phyloP scores from a whole-genome alignment of 768 basidiomycete genomes.

The Pleurotus eryngii region DNA sequence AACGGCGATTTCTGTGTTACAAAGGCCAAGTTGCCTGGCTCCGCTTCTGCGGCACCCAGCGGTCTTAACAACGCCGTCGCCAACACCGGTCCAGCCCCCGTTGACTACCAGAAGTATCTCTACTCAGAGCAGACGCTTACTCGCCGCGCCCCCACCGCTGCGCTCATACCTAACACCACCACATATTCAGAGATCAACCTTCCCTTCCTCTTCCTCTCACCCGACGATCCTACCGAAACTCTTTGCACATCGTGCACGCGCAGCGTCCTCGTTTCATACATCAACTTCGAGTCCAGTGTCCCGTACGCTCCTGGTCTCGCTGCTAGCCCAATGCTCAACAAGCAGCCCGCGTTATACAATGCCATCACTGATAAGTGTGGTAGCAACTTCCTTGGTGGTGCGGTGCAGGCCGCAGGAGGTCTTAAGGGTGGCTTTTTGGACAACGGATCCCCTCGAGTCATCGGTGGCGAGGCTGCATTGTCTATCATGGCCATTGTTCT shows the following conservation, averaged over 20 bases:
- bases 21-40: constrained; percentile 14
- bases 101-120: constrained; percentile 4
- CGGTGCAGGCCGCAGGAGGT: constrained; percentile 67
- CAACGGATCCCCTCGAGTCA: constrained; percentile 17
- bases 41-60: neutral
- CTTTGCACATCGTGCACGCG: constrained; percentile 87
- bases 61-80: constrained; percentile 2
- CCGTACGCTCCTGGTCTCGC: constrained; percentile 77
- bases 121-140: neutral
- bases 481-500: neutral
- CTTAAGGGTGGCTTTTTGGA: constrained; percentile 35
- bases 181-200: constrained; percentile 60
- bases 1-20: constrained; percentile 64
- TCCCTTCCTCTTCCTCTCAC: constrained; percentile 75
- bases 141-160: constrained; percentile 26
- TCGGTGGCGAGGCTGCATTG: constrained; percentile 11
- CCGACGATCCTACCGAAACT: constrained; percentile 37
- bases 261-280: constrained; percentile 71
- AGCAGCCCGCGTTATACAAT: constrained; percentile 65
- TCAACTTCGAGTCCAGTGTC: constrained; percentile 63
- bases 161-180: constrained; percentile 52
- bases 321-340: constrained; percentile 60
- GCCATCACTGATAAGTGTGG: constrained; percentile 67
- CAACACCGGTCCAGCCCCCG: neutral
- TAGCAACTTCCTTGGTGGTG: constrained; percentile 60